phyloP scores from a whole-genome alignment of 805 yeast species.

The Pichia eremophila region DNA sequence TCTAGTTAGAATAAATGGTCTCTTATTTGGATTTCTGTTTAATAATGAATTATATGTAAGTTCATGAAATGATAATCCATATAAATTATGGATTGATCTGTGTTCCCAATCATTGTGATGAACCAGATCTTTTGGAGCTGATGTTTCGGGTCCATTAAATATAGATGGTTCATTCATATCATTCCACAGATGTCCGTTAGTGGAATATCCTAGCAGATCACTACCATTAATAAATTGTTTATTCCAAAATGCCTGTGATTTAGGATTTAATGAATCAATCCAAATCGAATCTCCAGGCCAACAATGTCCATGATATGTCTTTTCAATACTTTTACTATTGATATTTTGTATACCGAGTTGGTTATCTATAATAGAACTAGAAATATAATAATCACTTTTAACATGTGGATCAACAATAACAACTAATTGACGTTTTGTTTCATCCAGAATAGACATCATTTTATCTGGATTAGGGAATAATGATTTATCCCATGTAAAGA shows the following conservation, averaged over 20 bases:
- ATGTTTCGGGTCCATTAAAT: conserved; percentile 89
- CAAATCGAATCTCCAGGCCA: conserved; percentile 98
- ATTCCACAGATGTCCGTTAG: conserved; percentile 84
- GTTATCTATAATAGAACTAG: conserved; percentile 38
- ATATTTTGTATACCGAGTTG: conserved; percentile 46
- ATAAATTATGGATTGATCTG: conserved; percentile 81
- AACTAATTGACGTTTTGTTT: conserved; percentile 72
- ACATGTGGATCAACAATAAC: conserved; percentile 89
- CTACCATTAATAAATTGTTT: conserved; percentile 38
- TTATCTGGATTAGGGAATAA: conserved; percentile 65
- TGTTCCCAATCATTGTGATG: conserved; percentile 83
- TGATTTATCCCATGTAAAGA: conserved; percentile 81
- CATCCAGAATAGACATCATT: conserved; percentile 57
- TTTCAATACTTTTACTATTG: conserved; percentile 29
- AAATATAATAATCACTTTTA: conserved; percentile 59
- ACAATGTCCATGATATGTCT: conserved; percentile 71
- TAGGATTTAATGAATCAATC: conserved; percentile 77
- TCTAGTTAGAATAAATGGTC: conserved; percentile 86
- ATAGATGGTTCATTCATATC: conserved; percentile 98
- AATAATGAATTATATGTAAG: conserved; percentile 63
- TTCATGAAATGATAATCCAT: conserved; percentile 73
- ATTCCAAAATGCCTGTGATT: conserved; percentile 51
- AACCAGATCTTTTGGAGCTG: conserved; percentile 72
- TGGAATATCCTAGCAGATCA: conserved; percentile 37
- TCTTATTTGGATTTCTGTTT: conserved; percentile 38